Base-by-base conservation (phyloP, 192 early-diverging fungal species). In the Martensiomyces pterosporus region DNA sequence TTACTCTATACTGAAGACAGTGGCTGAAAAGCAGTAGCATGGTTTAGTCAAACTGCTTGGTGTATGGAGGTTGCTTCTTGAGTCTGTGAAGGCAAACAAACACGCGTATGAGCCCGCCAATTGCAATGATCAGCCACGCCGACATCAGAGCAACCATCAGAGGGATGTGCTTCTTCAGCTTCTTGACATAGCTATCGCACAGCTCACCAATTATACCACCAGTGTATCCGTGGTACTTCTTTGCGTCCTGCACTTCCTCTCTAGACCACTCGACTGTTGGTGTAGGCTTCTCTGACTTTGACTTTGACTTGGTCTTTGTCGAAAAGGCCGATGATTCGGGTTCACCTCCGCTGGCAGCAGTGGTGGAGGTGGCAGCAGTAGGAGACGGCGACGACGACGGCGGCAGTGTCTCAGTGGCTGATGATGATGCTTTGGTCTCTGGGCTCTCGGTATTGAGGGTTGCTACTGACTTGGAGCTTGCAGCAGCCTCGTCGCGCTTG, bases 191-290 rank as follows among this genome's bases (percentile, higher is more conserved):
- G 22, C 17, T 22, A 38, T 69, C 67, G 34, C 63, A 52, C 17
- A 76, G 49, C 42, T 55, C 60, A 17, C 59, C 63, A 29, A 76
- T 39, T 4, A 70, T 10, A 4, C 74, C 74, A 6, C 74, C 74
- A 2, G 74, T 76, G 43, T 67, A 76, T 7, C 74, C 74, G 27
- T 48, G 55, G 34, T 48, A 68, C 41, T 55, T 52, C 35, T 65
- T 62, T 9, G 63, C 74, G 12, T 40, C 51, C 39, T 52, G 41
- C 1, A 70, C 44, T 2, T 60, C 52, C 32, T 58, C 56, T 22
- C 48, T 49, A 10, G 42, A 55, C 35, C 61, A 47, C 17, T 56
- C 57, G 13, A 47, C 38, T 3, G 50, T 55, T 10, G 60, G 49
- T 15, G 57, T 41, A 3, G 61, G n/a, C n/a, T n/a, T n/a, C n/a